Base-by-base conservation (phyloP, 2,329 filamentous ascomycete species). In the Penicillium sp. region DNA sequence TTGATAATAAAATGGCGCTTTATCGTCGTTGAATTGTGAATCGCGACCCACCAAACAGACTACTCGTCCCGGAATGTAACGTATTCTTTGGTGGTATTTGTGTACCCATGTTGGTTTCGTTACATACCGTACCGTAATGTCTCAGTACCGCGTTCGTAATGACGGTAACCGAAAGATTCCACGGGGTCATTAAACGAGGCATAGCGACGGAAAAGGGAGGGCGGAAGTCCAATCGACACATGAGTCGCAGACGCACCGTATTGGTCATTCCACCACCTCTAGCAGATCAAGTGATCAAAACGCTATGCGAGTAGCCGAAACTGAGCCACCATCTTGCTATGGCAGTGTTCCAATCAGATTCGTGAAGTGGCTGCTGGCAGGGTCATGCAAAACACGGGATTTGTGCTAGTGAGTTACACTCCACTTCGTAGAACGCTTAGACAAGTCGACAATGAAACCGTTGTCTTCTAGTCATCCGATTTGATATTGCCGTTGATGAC, bases 261-360 rank as follows among this genome's bases (percentile, higher is more conserved):
- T 61, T 65, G 63, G 61, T 40, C 26, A 9, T 43, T 20, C 35
- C 18, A 69, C 67, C 70, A 61, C 68, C 69, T 75, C 66, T 62
- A 61, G 59, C 60, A 70, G 70, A 80, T 85, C 83, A 85, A 84
- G 82, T 85, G 82, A 85, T 75, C 73, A 73, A 71, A 77, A 78
- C 68, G 65, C 68, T 71, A 84, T 84, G 82, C 82, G 81, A 78
- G 72, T 70, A 69, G 69, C 65, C 66, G 63, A 65, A 61, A 64
- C 62, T 60, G 56, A 61, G 63, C 66, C 61, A 64, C 62, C 62
- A 61, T 33, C 43, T 20, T 40, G 35, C 50, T 24, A 33, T 50
- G 35, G 21, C 23, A 52, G 14, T 28, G 26, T 38, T 47, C 56
- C 56, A 59, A 59, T 66, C 60, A 61, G 60, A 63, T 58, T 60